Conservation (phyloP, 345 rosid genomes). For the Rhodamnia argentea region DNA sequence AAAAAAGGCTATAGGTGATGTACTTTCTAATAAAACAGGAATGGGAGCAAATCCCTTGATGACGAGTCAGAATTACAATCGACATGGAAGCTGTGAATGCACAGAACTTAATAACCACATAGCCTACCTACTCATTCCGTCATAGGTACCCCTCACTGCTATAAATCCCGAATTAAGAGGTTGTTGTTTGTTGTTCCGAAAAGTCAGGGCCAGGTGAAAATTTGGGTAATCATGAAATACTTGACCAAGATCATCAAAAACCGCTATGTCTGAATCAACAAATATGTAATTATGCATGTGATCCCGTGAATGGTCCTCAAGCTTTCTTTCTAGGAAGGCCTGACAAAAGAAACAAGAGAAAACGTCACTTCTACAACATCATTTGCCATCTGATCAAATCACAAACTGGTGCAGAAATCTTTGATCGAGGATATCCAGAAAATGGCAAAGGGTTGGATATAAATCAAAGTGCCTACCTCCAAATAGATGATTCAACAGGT, state of each 20-base stretch:
- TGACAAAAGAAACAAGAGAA: conserved; percentile 11
- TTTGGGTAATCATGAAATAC: conserved; percentile 43
- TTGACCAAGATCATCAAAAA: conserved; percentile 56
- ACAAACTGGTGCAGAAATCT: background rate
- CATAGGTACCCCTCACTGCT: conserved; percentile 83
- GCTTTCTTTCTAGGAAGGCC: conserved; percentile 63
- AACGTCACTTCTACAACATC: background rate
- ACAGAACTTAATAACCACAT: background rate
- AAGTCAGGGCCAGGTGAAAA: conserved; percentile 82
- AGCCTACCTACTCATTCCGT: conserved; percentile 59
- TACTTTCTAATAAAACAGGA: background rate
- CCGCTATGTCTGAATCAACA: conserved; percentile 82
- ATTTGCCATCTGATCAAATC: background rate
- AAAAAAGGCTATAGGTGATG: background rate
- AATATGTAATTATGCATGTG: conserved; percentile 57
- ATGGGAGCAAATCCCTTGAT: background rate
- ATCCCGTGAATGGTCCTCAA: conserved; percentile 28
- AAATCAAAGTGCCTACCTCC: background rate
- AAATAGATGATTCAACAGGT: background rate
- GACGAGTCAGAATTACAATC: background rate
- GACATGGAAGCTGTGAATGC: background rate
- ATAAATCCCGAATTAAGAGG: conserved; percentile 94
- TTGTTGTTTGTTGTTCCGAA: conserved; percentile 88
- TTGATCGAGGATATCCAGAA: background rate
- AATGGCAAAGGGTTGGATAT: background rate